Base-by-base conservation (phyloP, 768 basidiomycete species). In the Lentinula aciculospora region DNA sequence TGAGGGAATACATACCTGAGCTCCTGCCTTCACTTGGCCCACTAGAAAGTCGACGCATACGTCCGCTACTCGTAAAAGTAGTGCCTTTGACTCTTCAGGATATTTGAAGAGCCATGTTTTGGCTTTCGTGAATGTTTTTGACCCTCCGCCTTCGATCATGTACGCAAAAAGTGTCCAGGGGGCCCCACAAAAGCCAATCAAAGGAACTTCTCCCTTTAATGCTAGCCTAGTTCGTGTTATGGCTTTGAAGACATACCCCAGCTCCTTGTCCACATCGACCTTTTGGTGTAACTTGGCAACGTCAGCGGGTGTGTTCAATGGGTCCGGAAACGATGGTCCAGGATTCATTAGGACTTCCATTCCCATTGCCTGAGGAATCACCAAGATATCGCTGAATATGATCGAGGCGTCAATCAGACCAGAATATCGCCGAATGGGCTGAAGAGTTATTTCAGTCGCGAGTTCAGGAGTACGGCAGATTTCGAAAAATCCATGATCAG, bases 121-220 rank as follows among this genome's bases (percentile, higher is more conserved):
- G 34, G 85, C 83, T 71, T 95, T 94, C 61, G 91, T 88, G 64
- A 92, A 83, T 13, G 90, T 91, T 73, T 94, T 94, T 71, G 84
- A 91, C 8, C 89, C 89, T 4, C 95, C 96, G 7, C 97, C 97
- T 71, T 98, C 97, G 65, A 97, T 82, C 97, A 99, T 99, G 70
- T 98, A 99, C 21, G 88, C 84, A 74, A 99, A 94, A 53, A 98
- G 81, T 3, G 97, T 99, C 97, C 97, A 98, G 1, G 97, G 97
- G 0, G 94, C 94, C 39, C 96, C 97, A 67, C 86, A 92, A 74
- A 99, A 99, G 10, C 97, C 97, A 64, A 99, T 97, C 57, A 99
- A 77, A 12, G 97, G 96, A 13, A 98, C 94, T 68, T 91, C 82
- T 21, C 96, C 97, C 1, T 84, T 79, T 56, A 98, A 78, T 49